Conservation (phyloP, 148 eudicot species). For the Agrostemma githago region DNA sequence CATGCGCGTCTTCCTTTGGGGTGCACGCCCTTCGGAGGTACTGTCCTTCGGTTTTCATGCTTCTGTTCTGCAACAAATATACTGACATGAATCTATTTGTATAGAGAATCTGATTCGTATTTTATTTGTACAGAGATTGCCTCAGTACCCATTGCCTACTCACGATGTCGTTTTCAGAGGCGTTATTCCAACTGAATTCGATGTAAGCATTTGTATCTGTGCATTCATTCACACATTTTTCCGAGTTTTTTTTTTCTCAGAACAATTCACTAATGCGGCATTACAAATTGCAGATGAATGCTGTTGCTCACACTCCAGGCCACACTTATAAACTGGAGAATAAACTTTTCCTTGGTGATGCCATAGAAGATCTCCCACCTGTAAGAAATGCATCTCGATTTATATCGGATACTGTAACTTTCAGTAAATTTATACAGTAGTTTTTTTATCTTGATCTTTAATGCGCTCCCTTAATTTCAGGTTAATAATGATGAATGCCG, state of each 20-base stretch:
- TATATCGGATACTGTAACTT: neutral
- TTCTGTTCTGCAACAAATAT: neutral
- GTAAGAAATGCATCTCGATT: conserved; percentile 31
- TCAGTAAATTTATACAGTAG: too few relatives aligned
- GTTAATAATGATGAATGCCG: conserved; percentile 47
- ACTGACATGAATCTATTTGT: neutral
- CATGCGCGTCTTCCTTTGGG: conserved; percentile 78
- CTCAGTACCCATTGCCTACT: conserved; percentile 78
- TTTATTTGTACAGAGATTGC: conserved; percentile 47
- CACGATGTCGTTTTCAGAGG: conserved; percentile 67
- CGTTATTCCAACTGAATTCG: conserved; percentile 54
- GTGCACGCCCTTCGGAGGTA: conserved; percentile 60
- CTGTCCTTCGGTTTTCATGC: neutral
- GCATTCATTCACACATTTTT: neutral
- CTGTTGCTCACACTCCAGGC: conserved; percentile 53
- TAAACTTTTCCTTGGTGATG: conserved; percentile 58
- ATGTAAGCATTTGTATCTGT: conserved; percentile 32
- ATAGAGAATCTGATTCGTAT: neutral
- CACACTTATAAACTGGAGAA: conserved; percentile 29
- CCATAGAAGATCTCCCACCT: conserved; percentile 74
- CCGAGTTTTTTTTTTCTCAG: too few relatives aligned
- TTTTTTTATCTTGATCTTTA: too few relatives aligned
- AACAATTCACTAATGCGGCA: too few relatives aligned
- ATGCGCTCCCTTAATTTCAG: conserved; percentile 26
- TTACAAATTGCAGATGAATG: conserved; percentile 37